A percentile compares a stretch with the other conserved stretches of the same genome.
These are phyloP conservation scores for Myriosclerotinia duriaeana DNA, from an alignment of 2,329 filamentous ascomycete genomes.

Conservation along the genomic window DNA sequence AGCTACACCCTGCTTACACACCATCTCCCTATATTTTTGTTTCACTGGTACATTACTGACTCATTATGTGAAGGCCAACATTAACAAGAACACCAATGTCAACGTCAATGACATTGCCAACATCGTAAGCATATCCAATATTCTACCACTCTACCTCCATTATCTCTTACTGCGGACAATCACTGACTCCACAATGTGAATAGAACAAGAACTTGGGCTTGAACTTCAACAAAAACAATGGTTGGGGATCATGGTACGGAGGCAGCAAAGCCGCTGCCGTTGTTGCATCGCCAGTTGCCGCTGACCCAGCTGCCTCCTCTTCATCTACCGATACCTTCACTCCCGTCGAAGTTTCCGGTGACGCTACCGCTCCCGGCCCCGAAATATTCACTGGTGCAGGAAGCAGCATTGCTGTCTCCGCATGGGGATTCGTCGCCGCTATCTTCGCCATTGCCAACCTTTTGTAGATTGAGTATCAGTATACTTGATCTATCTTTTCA, in stretches of 20 bases:
- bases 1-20: neutral
- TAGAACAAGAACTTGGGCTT: constrained; percentile 18
- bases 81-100: constrained; percentile 9
- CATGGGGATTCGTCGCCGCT: constrained; percentile 15
- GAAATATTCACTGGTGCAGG: constrained; percentile 18
- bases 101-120: constrained; percentile 8
- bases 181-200: neutral
- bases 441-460: constrained; percentile 15
- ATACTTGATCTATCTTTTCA: neutral
- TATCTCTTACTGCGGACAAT: neutral
- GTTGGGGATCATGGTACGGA: constrained; percentile 15
- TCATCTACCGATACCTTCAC: neutral
- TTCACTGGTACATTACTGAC: neutral
- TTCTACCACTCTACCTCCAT: neutral
- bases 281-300: neutral
- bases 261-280: constrained; percentile 15
- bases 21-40: neutral
- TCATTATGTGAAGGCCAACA: neutral
- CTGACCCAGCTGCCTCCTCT: neutral
- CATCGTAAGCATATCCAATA: neutral
- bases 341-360: neutral
- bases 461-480: constrained; percentile 13
- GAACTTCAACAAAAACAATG: constrained; percentile 3
- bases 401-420: constrained; percentile 7
- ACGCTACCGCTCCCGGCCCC: neutral